Evolutionary conservation across 2,329 filamentous ascomycete species (phyloP).

Genomic region (Calycina herbarum): DNA sequence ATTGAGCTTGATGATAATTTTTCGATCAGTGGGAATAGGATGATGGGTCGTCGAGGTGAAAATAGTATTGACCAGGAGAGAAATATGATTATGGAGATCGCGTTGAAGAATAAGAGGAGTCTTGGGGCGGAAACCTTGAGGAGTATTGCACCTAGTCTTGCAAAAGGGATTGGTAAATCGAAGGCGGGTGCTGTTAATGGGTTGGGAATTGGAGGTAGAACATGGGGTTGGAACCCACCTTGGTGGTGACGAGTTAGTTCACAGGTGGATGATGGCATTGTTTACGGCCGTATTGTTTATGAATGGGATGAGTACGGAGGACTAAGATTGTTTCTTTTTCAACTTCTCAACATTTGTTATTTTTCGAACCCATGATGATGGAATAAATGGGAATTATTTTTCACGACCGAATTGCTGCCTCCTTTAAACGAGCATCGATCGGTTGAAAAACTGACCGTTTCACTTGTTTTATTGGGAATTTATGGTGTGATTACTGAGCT

Average conservation of each 20-base stretch:
- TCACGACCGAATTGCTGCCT: neutral
- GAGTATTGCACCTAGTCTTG: constrained; percentile 30
- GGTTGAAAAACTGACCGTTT: neutral
- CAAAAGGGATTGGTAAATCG: constrained; percentile 15
- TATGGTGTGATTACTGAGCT: constrained; percentile 8
- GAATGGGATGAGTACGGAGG: neutral
- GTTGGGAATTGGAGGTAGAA: constrained; percentile 21
- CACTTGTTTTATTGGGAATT: no score
- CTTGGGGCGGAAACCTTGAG: constrained; percentile 28
- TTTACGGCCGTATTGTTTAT: neutral
- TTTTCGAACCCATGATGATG: neutral
- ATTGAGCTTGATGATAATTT: constrained; percentile 9
- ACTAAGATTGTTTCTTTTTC: neutral
- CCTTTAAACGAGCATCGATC: neutral
- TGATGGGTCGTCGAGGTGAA: neutral
- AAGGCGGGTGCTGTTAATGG: constrained; percentile 17
- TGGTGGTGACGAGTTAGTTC: constrained; percentile 21
- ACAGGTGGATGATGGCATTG: neutral
- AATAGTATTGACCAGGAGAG: constrained; percentile 22
- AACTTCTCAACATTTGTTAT: constrained; percentile 1
- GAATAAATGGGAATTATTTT: neutral
- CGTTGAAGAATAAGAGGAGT: constrained; percentile 31
- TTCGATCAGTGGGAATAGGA: neutral
- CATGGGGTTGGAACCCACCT: constrained; percentile 24
- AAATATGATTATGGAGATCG: constrained; percentile 26